These are phyloP conservation scores for Vaccinium myrtillus DNA, from an alignment of 148 eudicot genomes.

Conservation along the genomic window DNA sequence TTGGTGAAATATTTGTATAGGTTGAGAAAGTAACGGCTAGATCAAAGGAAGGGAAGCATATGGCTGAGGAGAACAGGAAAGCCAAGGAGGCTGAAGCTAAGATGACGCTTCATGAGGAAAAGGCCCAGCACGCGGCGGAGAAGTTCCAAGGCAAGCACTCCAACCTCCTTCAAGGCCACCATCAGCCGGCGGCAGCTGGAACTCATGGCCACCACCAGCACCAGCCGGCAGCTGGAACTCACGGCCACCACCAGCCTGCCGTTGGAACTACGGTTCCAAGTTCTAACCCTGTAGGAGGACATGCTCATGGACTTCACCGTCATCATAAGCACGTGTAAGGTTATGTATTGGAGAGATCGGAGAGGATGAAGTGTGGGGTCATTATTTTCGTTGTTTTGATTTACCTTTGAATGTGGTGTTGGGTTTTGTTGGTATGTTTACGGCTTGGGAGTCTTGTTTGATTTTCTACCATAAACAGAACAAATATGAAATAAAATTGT, in stretches of 20 bases:
- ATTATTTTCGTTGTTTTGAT: neutral
- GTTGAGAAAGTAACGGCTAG: constrained; percentile 53
- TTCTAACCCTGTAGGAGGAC: neutral
- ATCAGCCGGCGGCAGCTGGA: too few species aligned
- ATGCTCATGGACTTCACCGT: neutral
- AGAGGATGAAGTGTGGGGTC: neutral
- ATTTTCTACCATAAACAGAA: neutral
- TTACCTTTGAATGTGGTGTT: neutral
- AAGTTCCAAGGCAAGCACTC: constrained; percentile 32
- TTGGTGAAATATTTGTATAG: constrained; percentile 17
- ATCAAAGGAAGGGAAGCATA: constrained; percentile 51
- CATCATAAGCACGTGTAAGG: neutral
- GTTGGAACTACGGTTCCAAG: constrained; percentile 8
- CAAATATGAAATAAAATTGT: neutral
- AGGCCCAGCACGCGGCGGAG: constrained; percentile 56
- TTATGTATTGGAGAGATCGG: neutral
- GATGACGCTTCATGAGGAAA: constrained; percentile 52
- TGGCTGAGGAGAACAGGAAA: constrained; percentile 54
- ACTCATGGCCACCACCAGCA: neutral
- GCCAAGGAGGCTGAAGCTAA: constrained; percentile 80
- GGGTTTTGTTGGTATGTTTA: neutral
- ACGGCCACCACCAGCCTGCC: constrained; percentile 15
- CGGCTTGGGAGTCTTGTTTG: neutral
- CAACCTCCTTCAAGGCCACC: constrained; percentile 13
- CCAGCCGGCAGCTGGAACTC: constrained; percentile 16